phyloP scores from a whole-genome alignment of 2,329 filamentous ascomycete genomes.

The Raffaelea deltoideospora region DNA sequence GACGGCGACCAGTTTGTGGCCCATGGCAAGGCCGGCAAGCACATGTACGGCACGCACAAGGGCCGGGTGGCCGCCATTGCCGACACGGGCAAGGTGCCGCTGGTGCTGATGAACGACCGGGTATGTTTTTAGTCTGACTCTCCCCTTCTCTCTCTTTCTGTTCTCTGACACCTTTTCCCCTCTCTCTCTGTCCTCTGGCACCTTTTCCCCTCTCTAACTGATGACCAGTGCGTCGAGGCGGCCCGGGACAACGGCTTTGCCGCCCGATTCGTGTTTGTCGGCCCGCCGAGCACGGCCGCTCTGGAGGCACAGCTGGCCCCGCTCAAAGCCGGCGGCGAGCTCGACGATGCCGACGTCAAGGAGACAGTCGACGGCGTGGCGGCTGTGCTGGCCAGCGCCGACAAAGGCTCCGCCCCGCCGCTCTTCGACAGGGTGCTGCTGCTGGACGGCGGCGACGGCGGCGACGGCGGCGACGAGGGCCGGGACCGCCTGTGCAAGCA shows the following conservation, averaged over 20 bases:
- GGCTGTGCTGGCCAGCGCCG: constrained; percentile 23
- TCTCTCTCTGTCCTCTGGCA: neutral
- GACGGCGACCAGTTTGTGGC: constrained; percentile 46
- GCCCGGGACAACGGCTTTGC: constrained; percentile 40
- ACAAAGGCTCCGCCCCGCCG: constrained; percentile 18
- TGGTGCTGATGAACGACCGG: constrained; percentile 37
- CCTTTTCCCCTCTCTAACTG: neutral
- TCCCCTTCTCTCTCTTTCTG: constrained; percentile 1
- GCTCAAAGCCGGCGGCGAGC: constrained; percentile 22
- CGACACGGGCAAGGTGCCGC: constrained; percentile 42
- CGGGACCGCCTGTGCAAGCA: constrained; percentile 31
- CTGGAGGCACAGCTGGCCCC: constrained; percentile 26
- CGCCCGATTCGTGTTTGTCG: constrained; percentile 39
- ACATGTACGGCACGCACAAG: constrained; percentile 40
- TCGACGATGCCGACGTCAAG: constrained; percentile 31
- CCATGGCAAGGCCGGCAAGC: constrained; percentile 32
- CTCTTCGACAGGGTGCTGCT: constrained; percentile 36
- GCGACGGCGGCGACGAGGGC: constrained; percentile 32
- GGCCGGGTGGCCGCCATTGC: constrained; percentile 35
- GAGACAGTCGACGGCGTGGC: constrained; percentile 24
- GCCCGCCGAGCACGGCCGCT: constrained; percentile 22
- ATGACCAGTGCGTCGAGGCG: constrained; percentile 32
- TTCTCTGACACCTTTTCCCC: too few species aligned
- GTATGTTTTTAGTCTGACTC: constrained; percentile 23
- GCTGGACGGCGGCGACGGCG: too few species aligned